phyloP scores from a whole-genome alignment of 345 rosid genomes.

The Citrus glauca region DNA sequence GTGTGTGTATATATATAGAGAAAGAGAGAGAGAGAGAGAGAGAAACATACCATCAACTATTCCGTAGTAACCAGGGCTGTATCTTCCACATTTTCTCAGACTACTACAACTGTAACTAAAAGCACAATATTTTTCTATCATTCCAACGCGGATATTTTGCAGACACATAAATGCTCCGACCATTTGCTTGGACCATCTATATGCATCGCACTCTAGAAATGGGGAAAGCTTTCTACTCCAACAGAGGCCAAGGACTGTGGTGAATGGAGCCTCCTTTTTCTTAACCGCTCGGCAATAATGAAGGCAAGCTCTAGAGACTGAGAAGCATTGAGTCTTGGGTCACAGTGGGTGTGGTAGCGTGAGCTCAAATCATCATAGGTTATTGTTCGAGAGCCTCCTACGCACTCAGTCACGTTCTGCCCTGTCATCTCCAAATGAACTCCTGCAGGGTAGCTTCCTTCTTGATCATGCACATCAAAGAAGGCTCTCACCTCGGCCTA shows the following conservation, averaged over 20 bases:
- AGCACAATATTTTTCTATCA: not conserved
- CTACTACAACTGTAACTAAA: not conserved
- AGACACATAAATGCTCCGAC: not conserved
- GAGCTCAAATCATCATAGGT: conserved; percentile 36
- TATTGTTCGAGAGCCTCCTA: conserved; percentile 38
- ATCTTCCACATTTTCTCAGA: not conserved
- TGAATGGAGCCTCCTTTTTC: conserved; percentile 25
- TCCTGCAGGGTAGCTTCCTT: conserved; percentile 39
- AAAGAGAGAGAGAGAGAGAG: too few relatives aligned
- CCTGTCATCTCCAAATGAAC: conserved; percentile 43
- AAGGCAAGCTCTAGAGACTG: conserved; percentile 41
- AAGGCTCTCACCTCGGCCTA: conserved; percentile 39
- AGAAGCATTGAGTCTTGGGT: conserved; percentile 41
- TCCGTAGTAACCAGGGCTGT: not conserved
- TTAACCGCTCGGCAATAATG: conserved; percentile 33
- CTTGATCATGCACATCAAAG: conserved; percentile 42
- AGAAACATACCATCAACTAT: not conserved
- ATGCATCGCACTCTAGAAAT: not conserved
- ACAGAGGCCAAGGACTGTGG: conserved; percentile 4
- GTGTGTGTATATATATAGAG: too few relatives aligned
- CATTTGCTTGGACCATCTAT: not conserved
- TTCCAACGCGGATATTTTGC: not conserved
- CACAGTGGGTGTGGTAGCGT: conserved; percentile 40
- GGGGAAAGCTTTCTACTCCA: conserved; percentile 1
- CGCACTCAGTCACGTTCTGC: conserved; percentile 36